phyloP scores from a whole-genome alignment of 805 yeast genomes.

The Candida nemodendra region DNA sequence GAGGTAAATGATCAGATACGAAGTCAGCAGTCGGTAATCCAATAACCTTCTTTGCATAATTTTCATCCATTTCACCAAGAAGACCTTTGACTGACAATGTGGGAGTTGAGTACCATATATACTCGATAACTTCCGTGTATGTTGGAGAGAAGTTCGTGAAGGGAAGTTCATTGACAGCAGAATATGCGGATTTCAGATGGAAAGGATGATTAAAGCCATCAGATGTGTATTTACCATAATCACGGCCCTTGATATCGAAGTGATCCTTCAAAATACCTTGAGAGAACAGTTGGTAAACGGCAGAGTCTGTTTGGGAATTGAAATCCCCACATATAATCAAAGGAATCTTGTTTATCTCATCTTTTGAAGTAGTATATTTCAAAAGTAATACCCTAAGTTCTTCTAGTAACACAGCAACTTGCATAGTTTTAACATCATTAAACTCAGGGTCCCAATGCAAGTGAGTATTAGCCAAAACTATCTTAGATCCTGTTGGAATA shows the following conservation, averaged over 20 bases:
- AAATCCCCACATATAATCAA: slow-evolving; percentile 91
- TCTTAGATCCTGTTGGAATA: slow-evolving; percentile 62
- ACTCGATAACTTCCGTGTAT: slow-evolving; percentile 91
- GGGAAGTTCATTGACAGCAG: slow-evolving; percentile 82
- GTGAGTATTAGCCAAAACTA: slow-evolving; percentile 86
- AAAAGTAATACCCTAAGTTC: slow-evolving; percentile 71
- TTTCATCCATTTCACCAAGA: slow-evolving; percentile 78
- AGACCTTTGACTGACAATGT: slow-evolving; percentile 81
- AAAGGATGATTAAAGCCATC: slow-evolving; percentile 84
- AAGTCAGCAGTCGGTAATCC: slow-evolving; percentile 94
- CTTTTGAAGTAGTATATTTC: slow-evolving; percentile 33
- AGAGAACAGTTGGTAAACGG: slow-evolving; percentile 87
- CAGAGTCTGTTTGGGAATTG: slow-evolving; percentile 82
- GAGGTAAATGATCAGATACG: slow-evolving; percentile 94
- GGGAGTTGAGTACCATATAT: slow-evolving; percentile 89
- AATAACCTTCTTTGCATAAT: slow-evolving; percentile 70
- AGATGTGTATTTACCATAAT: slow-evolving; percentile 87
- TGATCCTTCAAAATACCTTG: slow-evolving; percentile 80
- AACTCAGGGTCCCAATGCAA: slow-evolving; percentile 98
- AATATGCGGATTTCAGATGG: slow-evolving; percentile 81
- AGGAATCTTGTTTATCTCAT: slow-evolving; percentile 51
- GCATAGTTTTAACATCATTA: slow-evolving; percentile 94
- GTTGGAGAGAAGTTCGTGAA: slow-evolving; percentile 94
- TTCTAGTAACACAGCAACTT: slow-evolving; percentile 87
- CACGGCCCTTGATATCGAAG: slow-evolving; percentile 78